phyloP scores from a whole-genome alignment of 2,329 filamentous ascomycete genomes.

The Talaromyces sp. region DNA sequence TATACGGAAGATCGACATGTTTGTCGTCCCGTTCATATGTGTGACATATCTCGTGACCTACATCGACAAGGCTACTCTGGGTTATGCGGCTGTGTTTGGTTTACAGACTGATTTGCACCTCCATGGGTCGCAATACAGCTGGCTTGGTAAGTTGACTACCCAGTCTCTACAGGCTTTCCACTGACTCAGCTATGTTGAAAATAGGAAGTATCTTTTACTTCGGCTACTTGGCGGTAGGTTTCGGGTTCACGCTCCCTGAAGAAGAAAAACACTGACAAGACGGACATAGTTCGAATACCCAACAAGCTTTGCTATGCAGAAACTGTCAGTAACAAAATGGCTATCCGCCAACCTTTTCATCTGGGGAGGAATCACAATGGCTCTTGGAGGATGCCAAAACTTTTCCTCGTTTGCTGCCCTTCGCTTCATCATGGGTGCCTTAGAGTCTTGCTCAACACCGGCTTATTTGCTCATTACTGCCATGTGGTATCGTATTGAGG shows the following conservation, averaged over 20 bases:
- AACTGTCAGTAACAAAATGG: slow-evolving; percentile 47
- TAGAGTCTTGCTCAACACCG: slow-evolving; percentile 48
- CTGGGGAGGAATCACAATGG: slow-evolving; percentile 56
- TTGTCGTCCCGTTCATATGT: background rate
- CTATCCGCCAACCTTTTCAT: slow-evolving; percentile 52
- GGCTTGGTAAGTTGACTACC: background rate
- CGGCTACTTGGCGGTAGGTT: background rate
- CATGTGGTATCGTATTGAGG: slow-evolving; percentile 56
- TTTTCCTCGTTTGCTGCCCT: slow-evolving; percentile 52
- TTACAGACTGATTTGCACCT: background rate
- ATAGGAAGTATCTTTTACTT: background rate
- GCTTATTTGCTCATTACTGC: slow-evolving; percentile 47
- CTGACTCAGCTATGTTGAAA: background rate
- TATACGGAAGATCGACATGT: background rate
- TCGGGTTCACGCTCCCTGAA: background rate
- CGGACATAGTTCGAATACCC: background rate
- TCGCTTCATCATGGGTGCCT: slow-evolving; percentile 59
- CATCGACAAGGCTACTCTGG: slow-evolving; percentile 59
- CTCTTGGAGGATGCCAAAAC: slow-evolving; percentile 45
- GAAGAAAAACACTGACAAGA: background rate
- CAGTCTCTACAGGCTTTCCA: background rate
- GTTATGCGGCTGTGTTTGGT: slow-evolving; percentile 53
- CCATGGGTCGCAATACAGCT: background rate
- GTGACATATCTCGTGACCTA: slow-evolving; percentile 1
- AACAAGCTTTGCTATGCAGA: background rate